Evolutionary conservation across 2,329 filamentous ascomycete species (phyloP).

Genomic region (Phialemoniopsis sp.): DNA sequence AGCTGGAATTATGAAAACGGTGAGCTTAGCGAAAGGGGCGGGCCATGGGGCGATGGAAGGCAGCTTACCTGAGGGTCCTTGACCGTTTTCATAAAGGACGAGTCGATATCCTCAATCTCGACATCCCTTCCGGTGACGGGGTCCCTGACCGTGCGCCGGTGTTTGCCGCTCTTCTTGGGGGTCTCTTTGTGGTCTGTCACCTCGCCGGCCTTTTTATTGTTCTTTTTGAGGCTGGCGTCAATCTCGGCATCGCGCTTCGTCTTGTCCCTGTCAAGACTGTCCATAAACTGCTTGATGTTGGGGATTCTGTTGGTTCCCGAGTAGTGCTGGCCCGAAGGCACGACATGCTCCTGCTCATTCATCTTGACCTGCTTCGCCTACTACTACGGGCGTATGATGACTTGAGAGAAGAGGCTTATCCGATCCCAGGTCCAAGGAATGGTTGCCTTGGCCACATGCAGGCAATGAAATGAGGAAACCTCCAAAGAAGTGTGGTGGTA

Average conservation of each 20-base stretch:
- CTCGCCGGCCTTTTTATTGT: conserved; percentile 28
- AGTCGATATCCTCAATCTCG: conserved; percentile 71
- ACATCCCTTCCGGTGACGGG: conserved; percentile 85
- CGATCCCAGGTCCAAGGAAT: not conserved
- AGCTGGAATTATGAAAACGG: conserved; percentile 43
- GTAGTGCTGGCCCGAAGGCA: conserved; percentile 64
- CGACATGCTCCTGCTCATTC: conserved; percentile 32
- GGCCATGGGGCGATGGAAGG: not conserved
- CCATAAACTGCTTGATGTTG: conserved; percentile 80
- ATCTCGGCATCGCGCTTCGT: conserved; percentile 68
- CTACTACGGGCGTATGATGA: not conserved
- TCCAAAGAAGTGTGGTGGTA: no score
- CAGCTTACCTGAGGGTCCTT: conserved; percentile 63
- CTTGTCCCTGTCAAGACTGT: conserved; percentile 76
- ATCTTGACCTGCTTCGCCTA: conserved; percentile 18
- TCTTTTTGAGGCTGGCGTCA: conserved; percentile 46
- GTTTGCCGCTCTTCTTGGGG: conserved; percentile 23
- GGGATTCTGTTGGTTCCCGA: conserved; percentile 81
- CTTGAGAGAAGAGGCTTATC: not conserved
- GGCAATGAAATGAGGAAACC: no score
- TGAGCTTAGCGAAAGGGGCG: not conserved
- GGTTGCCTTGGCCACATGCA: no score
- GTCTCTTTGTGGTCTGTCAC: conserved; percentile 42
- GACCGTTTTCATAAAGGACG: conserved; percentile 57
- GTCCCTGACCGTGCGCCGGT: conserved; percentile 74